Percentiles rank a stretch among this genome's conserved stretches.
These are phyloP conservation scores for Nematodospora anomalae DNA, from an alignment of 1,139 yeast genomes.

Conservation along the genomic window DNA sequence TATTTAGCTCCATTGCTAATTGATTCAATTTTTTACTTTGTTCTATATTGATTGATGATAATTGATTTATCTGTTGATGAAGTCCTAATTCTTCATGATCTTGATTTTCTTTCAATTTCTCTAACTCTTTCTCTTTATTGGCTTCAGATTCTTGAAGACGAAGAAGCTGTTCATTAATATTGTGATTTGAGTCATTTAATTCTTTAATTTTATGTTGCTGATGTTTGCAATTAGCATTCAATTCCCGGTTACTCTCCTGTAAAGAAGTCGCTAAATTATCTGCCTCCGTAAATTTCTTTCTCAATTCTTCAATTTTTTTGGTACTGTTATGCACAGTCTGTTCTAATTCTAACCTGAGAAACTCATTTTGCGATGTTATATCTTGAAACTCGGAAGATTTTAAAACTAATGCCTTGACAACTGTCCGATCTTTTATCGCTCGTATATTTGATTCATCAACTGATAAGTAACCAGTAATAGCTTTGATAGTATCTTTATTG, in stretches of 20 bases:
- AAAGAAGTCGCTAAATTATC: slow-evolving; percentile 12
- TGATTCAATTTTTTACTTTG: slow-evolving; percentile 40
- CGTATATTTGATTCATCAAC: slow-evolving; percentile 16
- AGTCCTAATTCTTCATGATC: slow-evolving; percentile 11
- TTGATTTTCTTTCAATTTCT: slow-evolving; percentile 11
- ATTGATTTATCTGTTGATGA: slow-evolving; percentile 37
- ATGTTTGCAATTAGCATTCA: slow-evolving; percentile 22
- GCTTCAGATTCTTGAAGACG: slow-evolving; percentile 10
- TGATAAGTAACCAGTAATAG: slow-evolving; percentile 32
- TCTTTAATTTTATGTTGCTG: slow-evolving; percentile 18
- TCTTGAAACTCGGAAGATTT: slow-evolving; percentile 51
- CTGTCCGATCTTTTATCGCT: slow-evolving; percentile 15
- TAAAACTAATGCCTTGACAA: slow-evolving; percentile 37
- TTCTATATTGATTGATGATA: slow-evolving; percentile 52
- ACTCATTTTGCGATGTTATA: slow-evolving; percentile 50
- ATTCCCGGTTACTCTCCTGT: slow-evolving; percentile 23
- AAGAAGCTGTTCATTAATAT: slow-evolving; percentile 7
- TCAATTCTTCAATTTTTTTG: slow-evolving; percentile 30
- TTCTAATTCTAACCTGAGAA: slow-evolving; percentile 54
- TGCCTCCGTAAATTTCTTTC: slow-evolving; percentile 20
- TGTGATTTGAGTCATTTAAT: slow-evolving; percentile 15
- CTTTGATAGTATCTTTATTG: slow-evolving; percentile 11
- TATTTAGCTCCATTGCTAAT: slow-evolving; percentile 38
- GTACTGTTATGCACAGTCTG: slow-evolving; percentile 33
- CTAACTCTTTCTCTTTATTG: slow-evolving; percentile 10